These are phyloP conservation scores for Trypanosomatidae sp. DNA, from an alignment of 208 protist genomes.

Conservation along the genomic window DNA sequence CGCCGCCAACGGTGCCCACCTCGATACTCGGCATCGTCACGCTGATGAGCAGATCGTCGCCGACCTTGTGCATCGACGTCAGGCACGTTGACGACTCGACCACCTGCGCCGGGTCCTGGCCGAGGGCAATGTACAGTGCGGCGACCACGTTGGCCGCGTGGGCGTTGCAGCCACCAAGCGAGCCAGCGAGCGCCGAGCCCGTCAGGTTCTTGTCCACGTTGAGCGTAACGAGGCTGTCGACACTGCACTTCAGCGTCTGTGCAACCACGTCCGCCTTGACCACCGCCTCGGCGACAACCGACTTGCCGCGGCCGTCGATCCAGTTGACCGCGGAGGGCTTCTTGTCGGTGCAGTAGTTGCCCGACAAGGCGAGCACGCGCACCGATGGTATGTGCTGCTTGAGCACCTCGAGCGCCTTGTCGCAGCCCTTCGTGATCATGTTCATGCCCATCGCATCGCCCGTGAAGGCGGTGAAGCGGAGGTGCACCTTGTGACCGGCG, in stretches of 20 bases:
- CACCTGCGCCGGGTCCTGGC: slow-evolving; percentile 98
- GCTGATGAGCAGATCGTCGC: slow-evolving; percentile 90
- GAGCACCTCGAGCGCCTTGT: slow-evolving; percentile 83
- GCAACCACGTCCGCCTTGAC: slow-evolving; percentile 86
- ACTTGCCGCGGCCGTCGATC: slow-evolving; percentile 95
- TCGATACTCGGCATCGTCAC: slow-evolving; percentile 98
- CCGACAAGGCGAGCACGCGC: slow-evolving; percentile 86
- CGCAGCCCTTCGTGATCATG: slow-evolving; percentile 98
- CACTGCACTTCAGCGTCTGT: slow-evolving; percentile 90
- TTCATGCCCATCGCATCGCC: slow-evolving; percentile 99
- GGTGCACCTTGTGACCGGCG: slow-evolving; percentile 84
- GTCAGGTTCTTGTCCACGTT: slow-evolving; percentile 95
- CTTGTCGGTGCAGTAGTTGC: slow-evolving; percentile 98
- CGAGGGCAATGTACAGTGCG: slow-evolving; percentile 95
- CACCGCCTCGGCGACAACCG: slow-evolving; percentile 90
- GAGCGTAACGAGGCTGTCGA: slow-evolving; percentile 84
- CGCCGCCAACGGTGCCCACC: slow-evolving; percentile 97
- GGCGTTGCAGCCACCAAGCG: slow-evolving; percentile 96
- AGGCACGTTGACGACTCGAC: slow-evolving; percentile 96
- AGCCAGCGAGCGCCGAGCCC: slow-evolving; percentile 96
- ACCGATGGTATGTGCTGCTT: slow-evolving; percentile 88
- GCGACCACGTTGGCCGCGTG: slow-evolving; percentile 97
- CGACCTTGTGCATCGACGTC: slow-evolving; percentile 90
- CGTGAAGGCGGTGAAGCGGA: slow-evolving; percentile 90
- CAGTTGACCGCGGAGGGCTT: slow-evolving; percentile 97